These are phyloP conservation scores for Verbena officinalis DNA, from an alignment of 257 asterid species.

Conservation along the genomic window DNA sequence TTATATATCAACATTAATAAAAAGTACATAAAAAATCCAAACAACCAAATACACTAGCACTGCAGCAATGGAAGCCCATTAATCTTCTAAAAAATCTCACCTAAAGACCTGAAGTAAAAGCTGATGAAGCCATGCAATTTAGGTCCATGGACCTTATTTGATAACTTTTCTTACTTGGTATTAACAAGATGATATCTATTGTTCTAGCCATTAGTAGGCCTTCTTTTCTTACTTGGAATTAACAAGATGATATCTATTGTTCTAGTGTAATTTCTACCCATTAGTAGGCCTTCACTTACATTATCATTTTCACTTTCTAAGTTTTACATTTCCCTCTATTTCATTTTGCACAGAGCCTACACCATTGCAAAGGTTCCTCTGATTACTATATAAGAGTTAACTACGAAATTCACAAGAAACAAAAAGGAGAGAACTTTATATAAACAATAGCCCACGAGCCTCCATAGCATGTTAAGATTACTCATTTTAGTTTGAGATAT, in stretches of 20 bases:
- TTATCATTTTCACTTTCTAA: background rate
- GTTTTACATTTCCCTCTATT: background rate
- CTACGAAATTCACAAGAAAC: too few relatives aligned
- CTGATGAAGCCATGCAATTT: background rate
- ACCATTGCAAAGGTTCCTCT: too few relatives aligned
- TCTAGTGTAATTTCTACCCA: background rate
- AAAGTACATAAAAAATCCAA: constrained; percentile 9
- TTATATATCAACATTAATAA: constrained; percentile 10
- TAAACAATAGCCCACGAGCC: background rate
- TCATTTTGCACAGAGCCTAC: background rate
- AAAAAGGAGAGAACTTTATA: too few relatives aligned
- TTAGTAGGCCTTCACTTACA: background rate
- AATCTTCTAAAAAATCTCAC: background rate
- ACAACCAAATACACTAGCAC: constrained; percentile 6
- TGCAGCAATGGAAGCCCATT: background rate
- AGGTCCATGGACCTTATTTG: too few relatives aligned
- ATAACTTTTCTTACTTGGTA: too few relatives aligned
- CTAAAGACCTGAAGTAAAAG: background rate
- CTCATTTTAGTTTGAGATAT: background rate
- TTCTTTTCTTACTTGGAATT: background rate
- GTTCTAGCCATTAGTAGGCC: too few relatives aligned
- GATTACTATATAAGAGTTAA: too few relatives aligned
- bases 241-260: constrained; percentile 5
- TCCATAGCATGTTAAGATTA: background rate
- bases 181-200: too few relatives aligned